phyloP scores from a whole-genome alignment of 2,329 filamentous ascomycete species.

The Blastomyces parvus region DNA sequence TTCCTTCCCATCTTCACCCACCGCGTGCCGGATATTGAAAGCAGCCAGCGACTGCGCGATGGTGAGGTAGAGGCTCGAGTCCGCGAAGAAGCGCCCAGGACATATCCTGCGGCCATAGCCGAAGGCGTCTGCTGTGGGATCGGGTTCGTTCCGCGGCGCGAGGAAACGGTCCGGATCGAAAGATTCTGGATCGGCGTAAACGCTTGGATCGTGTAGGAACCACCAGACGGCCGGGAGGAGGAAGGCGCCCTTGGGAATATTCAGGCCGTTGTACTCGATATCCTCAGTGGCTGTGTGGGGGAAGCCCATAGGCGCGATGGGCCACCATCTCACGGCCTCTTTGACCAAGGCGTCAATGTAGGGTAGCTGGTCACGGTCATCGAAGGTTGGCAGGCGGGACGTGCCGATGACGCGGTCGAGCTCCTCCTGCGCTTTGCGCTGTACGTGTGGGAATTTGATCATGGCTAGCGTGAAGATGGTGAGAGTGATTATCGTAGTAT shows the following conservation, averaged over 20 bases:
- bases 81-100: constrained; percentile 35
- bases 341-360: constrained; percentile 34
- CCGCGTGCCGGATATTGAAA: constrained; percentile 35
- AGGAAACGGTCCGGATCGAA: constrained; percentile 41
- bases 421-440: constrained; percentile 43
- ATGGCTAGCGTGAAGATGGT: constrained; percentile 44
- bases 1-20: constrained; percentile 29
- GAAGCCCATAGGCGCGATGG: constrained; percentile 27
- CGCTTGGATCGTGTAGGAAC: constrained; percentile 31
- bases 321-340: constrained; percentile 31
- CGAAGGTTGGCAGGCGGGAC: constrained; percentile 26
- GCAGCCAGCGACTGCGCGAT: constrained; percentile 39
- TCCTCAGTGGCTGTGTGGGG: constrained; percentile 24
- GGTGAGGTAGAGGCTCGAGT: constrained; percentile 33
- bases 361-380: constrained; percentile 30
- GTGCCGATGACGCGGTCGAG: constrained; percentile 33
- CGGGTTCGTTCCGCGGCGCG: constrained; percentile 25
- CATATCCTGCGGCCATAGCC: constrained; percentile 38
- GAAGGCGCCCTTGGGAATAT: constrained; percentile 30
- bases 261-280: constrained; percentile 20
- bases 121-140: constrained; percentile 28
- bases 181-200: constrained; percentile 28
- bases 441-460: constrained; percentile 42
- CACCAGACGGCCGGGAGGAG: constrained; percentile 33
- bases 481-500: constrained; percentile 10